Evolutionary conservation across 2,329 filamentous ascomycete genomes (phyloP), one percentile per base, ranked within the genome.

Genomic region (Aphanoascus verrucosus): DNA sequence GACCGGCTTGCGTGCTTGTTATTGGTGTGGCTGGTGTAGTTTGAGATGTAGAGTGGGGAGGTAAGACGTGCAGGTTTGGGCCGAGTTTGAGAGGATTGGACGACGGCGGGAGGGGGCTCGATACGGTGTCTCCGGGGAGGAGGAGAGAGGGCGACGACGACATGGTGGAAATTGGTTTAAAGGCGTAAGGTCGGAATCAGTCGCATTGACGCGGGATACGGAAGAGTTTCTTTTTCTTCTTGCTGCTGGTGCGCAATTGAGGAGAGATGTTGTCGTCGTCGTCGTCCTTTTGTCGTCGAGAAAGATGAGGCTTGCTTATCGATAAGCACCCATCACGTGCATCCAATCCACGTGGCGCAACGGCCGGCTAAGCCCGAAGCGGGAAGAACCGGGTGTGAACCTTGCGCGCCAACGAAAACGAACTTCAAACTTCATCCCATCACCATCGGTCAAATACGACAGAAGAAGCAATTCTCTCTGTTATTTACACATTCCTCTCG

Each of bases 41-140:
- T 77, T 61, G 83, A 83, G 52, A 81, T 79, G 58, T 86, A 77
- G 53, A 83, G 86, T 53, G 19, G 20, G 31, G 85, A 42, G 87
- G 86, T 56, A 88, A 82, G 68, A 94, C 83, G 57, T 85, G 85
- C 54, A 96, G 77, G 53, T 90, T 90, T 14, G 88, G 86, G 28
- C 90, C 90, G 23, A 96, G 78, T 53, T 86, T 87, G 58, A 95
- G 75, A 38, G 88, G 81, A 58, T 53, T 55, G 23, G 42, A 17
- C 4, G 76, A 76, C 55, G 76, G 77, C 19, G 35, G 40, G 17
- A 52, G 32, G 1, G 88, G 87, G 37, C 94, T 77, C 35, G 79
- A 71, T 23, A 79, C 75, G 1, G 78, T 67, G 62, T 96, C 89
- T 60, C 93, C 90, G 0, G 93, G 93, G 5, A 97, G 80, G 57